Evolutionary conservation across 768 basidiomycete species (phyloP), one percentile per base, ranked within the genome.

Genomic region (Pulveroboletus sp.): DNA sequence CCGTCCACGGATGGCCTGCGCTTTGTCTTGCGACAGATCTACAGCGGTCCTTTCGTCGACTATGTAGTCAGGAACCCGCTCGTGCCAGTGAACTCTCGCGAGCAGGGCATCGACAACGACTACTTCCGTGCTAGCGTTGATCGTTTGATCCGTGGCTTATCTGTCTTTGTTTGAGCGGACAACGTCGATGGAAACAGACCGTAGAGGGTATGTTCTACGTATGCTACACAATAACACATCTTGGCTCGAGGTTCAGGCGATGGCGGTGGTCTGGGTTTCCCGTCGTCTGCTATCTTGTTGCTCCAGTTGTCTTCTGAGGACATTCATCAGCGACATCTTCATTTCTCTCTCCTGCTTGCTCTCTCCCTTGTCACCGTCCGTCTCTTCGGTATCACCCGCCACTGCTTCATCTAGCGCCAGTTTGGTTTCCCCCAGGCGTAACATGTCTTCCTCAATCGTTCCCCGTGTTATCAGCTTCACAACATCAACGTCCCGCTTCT

Each of bases 401-500:
- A 98, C 94, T 3, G 93, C 93, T 64, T 93, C 90, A 63, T 97
- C 95, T 11, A 97, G 73, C 14, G 86, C 87, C 47, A 97, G 73
- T 70, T 97, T 97, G 31, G 91, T 93, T 68, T 87, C 76, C 8
- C 92, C 94, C 17, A 97, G 79, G 27, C 77, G 80, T 32, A 93
- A 72, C 84, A 99, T 98, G 67, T 96, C 93, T 68, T 99, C 96
- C 71, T 97, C 94, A 51, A 97, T 95, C 2, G 92, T 93, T 3
- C 85, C 89, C 52, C 80, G 84, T 2, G 92, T 87, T 57, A 98
- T 92, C 10, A 98, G 76, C 65, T 95, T 96, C 63, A 97, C 82
- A 7, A 98, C 92, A 30, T 95, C 92, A 9, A 98, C 95, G 56
- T 95, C 85, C 44, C 85, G 82, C 64, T 89, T 92, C 68, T 96